Evolutionary conservation across 2,329 filamentous ascomycete species (phyloP), one percentile per base, ranked within the genome.

Genomic region (Aspergillus carbonarius): DNA sequence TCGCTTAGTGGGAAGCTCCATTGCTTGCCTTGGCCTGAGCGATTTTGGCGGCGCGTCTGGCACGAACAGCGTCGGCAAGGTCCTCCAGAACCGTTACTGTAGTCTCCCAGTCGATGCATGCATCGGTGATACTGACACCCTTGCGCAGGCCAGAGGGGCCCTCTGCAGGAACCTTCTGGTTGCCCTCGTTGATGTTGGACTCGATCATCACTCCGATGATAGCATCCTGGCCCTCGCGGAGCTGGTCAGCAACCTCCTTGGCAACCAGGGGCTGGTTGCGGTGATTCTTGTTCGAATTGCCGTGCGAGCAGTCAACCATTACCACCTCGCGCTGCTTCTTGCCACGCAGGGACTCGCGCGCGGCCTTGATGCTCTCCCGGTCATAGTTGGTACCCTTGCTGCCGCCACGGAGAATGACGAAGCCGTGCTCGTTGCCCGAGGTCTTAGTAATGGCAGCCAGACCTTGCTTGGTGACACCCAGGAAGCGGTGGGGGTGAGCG

Each of bases 131-230:
- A 76, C 89, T 93, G 70, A 97, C 90, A 66, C 93, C 93, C 79
- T 91, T 92, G 82, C 92, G 91, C 53, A 97, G 83, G 7, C 78
- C 90, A 1, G 86, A 75, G 7, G 90, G 89, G 8, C 93, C 93
- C 76, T 96, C 91, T 1, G 87, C 76, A 0, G 92, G 92, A 1
- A 96, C 91, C 81, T 96, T 96, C 73, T 92, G 89, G 82, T 88
- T 91, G 69, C 86, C 88, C 79, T 96, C 95, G 76, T 93, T 87
- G 82, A 98, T 93, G 79, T 98, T 93, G 72, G 92, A 96, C 82
- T 99, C 93, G 69, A 99, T 96, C 93, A 99, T 99, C 72, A 98
- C 92, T 74, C 93, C 95, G 65, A 98, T 85, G 69, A 99, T 96
- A 64, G 86, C 88, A 59, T 86, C 88, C 81, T 99, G 91, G 60